Evolutionary conservation across 2,329 filamentous ascomycete genomes (phyloP), one percentile per base, ranked within the genome.

Genomic region (Raffaelea ambrosiae): DNA sequence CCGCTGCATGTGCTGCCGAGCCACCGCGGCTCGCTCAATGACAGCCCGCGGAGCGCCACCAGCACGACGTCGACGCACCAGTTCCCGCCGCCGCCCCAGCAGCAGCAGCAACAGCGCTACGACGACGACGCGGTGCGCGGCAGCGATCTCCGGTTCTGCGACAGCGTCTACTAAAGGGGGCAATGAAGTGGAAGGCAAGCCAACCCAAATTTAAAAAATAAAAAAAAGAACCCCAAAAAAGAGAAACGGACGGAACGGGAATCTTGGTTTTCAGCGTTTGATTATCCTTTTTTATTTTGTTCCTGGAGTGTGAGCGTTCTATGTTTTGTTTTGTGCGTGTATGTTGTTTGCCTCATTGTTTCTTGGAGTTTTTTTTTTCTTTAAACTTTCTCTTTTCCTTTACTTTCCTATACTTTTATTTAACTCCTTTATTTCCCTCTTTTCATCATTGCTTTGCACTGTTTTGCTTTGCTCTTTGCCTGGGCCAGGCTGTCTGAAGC

Each of bases 41-140:
- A 13, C 26, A 29, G 26, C 26, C 26, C 26, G 7, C 26, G 26
- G 7, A 29, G 26, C 26, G 26, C 26, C 26, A 29, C 26, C 26
- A 29, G 26, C 26, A 29, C 26, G 26, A 29, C 26, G 7, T 29
- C 26, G 7, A 13, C 26, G 7, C 26, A 29, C 7, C 26, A 29
- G 26, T 29, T 29, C 26, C 26, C 26, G 8, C 14, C 3, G 10
- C 4, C 5, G n/a, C 14, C 3, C 45, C 23, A 39, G 48, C 1
- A 47, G 51, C 16, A 35, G 40, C 5, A 41, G 40, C 7, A 44
- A 26, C 41, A 33, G n/a, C 18, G 14, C 22, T 44, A 49, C 20
- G 35, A 43, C 2, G 45, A 40, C 33, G 40, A 39, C 3, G 14
- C 42, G 5, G 31, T 20, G 9, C 46, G 41, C 21, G 10, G 26